Evolutionary conservation across 208 protist species (phyloP).

Genomic region (Trypanosoma avium): DNA sequence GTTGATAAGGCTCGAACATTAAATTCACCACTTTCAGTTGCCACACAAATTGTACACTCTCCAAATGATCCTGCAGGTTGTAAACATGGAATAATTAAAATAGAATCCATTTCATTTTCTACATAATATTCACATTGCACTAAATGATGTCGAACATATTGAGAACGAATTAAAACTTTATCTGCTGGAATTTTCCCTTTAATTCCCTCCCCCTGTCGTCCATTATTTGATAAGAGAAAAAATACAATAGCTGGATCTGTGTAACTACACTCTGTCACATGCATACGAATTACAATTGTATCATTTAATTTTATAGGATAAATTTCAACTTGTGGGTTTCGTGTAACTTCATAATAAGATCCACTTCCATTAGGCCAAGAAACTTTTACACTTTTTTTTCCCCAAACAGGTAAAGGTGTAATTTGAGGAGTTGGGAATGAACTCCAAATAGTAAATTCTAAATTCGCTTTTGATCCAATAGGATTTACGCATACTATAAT

Average conservation of each 20-base stretch:
- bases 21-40: slow-evolving; percentile 33
- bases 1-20: slow-evolving; percentile 31
- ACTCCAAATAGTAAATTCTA: slow-evolving; percentile 69
- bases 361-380: slow-evolving; percentile 61
- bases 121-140: slow-evolving; percentile 65
- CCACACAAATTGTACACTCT: slow-evolving; percentile 50
- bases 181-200: slow-evolving; percentile 48
- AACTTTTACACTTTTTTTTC: slow-evolving; percentile 42
- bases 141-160: slow-evolving; percentile 60
- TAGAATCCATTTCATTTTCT: slow-evolving; percentile 43
- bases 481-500: slow-evolving; percentile 58
- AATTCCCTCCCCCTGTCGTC: slow-evolving; percentile 49
- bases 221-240: slow-evolving; percentile 53
- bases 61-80: slow-evolving; percentile 73
- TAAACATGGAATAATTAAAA: slow-evolving; percentile 78
- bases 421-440: slow-evolving; percentile 40
- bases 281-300: slow-evolving; percentile 66
- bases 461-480: slow-evolving; percentile 23
- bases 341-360: slow-evolving; percentile 65
- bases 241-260: slow-evolving; percentile 68
- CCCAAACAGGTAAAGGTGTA: slow-evolving; percentile 49
- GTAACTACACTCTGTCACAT: slow-evolving; percentile 49
- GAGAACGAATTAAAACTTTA: slow-evolving; percentile 52
- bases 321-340: slow-evolving; percentile 86
- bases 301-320: slow-evolving; percentile 37